Evolutionary conservation across 345 rosid species (phyloP).

Genomic region (Populus ilicifolia): DNA sequence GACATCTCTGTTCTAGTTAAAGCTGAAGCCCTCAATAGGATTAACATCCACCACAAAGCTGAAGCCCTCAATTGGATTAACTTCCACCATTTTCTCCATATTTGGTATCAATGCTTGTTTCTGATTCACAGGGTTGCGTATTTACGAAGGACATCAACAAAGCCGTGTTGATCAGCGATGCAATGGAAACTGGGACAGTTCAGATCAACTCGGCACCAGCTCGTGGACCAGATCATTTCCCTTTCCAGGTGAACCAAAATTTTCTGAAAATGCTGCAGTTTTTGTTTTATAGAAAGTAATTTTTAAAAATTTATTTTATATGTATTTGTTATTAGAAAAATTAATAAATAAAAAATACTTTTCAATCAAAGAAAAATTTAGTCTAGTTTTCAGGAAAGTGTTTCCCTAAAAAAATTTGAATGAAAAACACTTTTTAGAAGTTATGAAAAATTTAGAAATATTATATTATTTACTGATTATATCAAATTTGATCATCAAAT

Average conservation of each 20-base stretch:
- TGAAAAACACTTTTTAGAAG: no score
- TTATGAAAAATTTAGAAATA: no score
- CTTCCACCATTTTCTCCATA: background rate
- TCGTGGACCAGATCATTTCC: conserved; percentile 98
- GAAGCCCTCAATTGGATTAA: background rate
- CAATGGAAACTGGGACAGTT: conserved; percentile 99
- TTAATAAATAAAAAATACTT: no score
- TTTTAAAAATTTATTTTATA: no score
- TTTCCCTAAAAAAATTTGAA: no score
- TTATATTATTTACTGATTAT: no score
- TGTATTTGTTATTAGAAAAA: no score
- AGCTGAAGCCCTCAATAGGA: background rate
- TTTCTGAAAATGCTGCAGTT: background rate
- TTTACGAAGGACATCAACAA: conserved; percentile 91
- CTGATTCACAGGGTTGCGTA: conserved; percentile 66
- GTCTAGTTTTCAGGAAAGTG: no score
- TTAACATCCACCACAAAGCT: no score
- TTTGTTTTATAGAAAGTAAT: no score
- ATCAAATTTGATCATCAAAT: no score
- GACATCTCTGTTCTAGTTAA: background rate
- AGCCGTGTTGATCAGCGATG: conserved; percentile 84
- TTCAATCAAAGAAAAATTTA: no score
- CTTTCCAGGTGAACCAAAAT: conserved; percentile 69
- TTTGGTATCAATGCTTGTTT: background rate
- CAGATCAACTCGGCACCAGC: conserved; percentile 99